phyloP scores from a whole-genome alignment of 306 rosid species.

The Cucumis hystrix region DNA sequence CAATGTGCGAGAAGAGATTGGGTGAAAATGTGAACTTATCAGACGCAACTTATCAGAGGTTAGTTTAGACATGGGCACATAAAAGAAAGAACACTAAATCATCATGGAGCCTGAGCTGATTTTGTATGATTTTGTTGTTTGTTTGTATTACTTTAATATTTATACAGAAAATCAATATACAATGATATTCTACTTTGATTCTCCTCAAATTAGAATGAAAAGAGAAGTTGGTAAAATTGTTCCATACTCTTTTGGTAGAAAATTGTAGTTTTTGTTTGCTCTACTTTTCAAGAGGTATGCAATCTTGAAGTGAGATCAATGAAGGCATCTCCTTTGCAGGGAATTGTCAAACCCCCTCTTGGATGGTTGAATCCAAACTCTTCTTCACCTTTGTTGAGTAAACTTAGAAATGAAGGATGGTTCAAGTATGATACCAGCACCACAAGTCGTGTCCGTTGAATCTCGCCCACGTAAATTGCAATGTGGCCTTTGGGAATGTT shows the following conservation, averaged over 20 bases:
- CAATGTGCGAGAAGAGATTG: too few species aligned
- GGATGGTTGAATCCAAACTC: conserved; percentile 50
- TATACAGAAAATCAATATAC: neutral
- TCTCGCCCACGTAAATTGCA: conserved; percentile 38
- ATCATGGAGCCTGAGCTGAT: neutral
- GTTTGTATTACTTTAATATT: neutral
- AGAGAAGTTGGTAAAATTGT: neutral
- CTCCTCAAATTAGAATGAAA: conserved; percentile 1
- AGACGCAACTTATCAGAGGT: neutral
- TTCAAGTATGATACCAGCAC: conserved; percentile 31
- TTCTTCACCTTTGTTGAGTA: conserved; percentile 27
- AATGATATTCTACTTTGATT: neutral
- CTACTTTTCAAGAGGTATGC: neutral
- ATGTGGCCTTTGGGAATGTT: conserved; percentile 37
- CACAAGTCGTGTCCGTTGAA: conserved; percentile 20
- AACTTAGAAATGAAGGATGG: conserved; percentile 24
- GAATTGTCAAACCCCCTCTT: conserved; percentile 42
- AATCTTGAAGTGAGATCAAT: conserved; percentile 15
- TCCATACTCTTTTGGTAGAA: neutral
- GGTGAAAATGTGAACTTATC: neutral
- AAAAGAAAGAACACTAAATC: neutral
- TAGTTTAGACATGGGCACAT: neutral
- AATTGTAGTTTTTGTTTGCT: neutral
- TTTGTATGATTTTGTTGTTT: neutral
- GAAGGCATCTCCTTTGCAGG: conserved; percentile 35